Percentiles rank a stretch among this genome's conserved stretches.
phyloP scores from a whole-genome alignment of 2,329 filamentous ascomycete genomes.

The Cladophialophora exuberans region DNA sequence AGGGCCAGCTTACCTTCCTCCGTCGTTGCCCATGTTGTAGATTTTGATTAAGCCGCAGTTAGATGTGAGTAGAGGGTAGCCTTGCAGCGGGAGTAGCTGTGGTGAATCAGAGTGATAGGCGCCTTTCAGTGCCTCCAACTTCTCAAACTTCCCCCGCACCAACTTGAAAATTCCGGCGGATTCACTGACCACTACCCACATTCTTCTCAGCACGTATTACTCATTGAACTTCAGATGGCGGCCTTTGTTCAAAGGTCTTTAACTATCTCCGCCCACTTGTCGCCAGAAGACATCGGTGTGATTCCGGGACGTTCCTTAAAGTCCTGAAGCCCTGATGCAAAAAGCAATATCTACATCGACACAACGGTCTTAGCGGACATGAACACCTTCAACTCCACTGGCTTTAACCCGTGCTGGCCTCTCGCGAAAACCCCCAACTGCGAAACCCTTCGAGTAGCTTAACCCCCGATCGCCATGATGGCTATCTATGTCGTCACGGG shows the following conservation, averaged over 20 bases:
- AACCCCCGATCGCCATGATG: neutral
- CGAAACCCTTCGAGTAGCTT: neutral
- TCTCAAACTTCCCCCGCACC: neutral
- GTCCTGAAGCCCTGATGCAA: neutral
- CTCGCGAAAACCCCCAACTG: no score
- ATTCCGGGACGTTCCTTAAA: no score
- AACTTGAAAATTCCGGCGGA: neutral
- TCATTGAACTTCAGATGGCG: neutral
- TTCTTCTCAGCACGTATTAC: neutral
- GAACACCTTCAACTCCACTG: conserved; percentile 12
- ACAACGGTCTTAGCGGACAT: conserved; percentile 20
- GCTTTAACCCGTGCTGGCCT: no score
- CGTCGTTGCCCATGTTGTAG: conserved; percentile 82
- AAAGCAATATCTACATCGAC: neutral
- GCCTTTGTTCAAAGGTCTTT: neutral
- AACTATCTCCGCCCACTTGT: conserved; percentile 1
- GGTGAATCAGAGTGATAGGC: no score
- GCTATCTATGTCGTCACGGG: conserved; percentile 3
- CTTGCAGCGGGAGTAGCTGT: no score
- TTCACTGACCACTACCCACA: no score
- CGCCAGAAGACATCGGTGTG: neutral
- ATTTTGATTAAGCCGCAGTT: no score
- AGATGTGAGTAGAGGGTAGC: no score
- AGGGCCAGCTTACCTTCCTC: conserved; percentile 68
- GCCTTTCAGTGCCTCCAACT: neutral